Percentiles rank a stretch among this genome's conserved stretches.
These are phyloP conservation scores for Silene conica DNA, from an alignment of 148 eudicot species.

Conservation along the genomic window DNA sequence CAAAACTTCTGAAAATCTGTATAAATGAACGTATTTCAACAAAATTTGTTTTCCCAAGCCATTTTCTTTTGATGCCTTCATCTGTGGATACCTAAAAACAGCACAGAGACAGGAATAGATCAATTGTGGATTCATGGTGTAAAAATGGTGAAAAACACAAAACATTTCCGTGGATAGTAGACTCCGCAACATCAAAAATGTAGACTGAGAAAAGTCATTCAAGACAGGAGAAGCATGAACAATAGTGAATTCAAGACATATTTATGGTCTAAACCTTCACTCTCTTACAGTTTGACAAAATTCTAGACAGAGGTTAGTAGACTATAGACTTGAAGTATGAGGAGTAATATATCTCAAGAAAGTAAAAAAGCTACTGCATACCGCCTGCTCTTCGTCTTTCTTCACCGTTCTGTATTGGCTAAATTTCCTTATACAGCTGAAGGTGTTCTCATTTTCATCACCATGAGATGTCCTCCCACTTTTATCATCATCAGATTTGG, in stretches of 20 bases:
- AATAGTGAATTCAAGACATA: too few relatives aligned
- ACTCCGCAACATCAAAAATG: not conserved
- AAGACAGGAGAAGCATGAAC: too few relatives aligned
- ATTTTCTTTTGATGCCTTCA: constrained; percentile 35
- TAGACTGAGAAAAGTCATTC: not conserved
- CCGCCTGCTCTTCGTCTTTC: constrained; percentile 63
- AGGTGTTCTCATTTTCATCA: constrained; percentile 34
- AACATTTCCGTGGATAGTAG: too few relatives aligned
- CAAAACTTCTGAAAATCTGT: constrained; percentile 93
- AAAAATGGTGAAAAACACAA: not conserved
- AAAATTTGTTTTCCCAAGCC: constrained; percentile 96
- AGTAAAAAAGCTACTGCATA: constrained; percentile 31
- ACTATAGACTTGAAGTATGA: not conserved
- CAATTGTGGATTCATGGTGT: not conserved
- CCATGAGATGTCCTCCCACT: constrained; percentile 20
- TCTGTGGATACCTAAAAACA: constrained; percentile 30
- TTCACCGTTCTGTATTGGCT: constrained; percentile 29
- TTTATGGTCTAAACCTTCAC: not conserved
- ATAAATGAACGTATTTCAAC: constrained; percentile 87
- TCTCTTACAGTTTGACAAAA: not conserved
- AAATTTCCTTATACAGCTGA: constrained; percentile 28
- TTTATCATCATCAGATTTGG: constrained; percentile 21
- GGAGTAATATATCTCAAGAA: not conserved
- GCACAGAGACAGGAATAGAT: not conserved
- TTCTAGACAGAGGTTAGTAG: not conserved